These are phyloP conservation scores for Phlyctochytrium arcticum DNA, from an alignment of 192 early-diverging fungal species.

Conservation along the genomic window DNA sequence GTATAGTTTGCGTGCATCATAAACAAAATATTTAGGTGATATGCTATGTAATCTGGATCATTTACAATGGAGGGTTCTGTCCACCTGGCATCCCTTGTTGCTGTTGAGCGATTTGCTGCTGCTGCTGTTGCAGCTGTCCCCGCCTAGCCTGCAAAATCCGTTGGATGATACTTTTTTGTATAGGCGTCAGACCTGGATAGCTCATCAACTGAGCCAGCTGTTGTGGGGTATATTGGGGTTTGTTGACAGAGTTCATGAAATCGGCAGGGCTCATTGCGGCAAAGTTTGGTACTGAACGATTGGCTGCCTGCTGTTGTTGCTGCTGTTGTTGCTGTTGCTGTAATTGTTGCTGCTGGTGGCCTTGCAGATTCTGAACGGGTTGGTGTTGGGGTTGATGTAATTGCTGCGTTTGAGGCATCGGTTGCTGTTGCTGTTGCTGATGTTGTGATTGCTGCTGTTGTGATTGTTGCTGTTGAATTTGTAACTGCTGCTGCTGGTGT, in stretches of 20 bases:
- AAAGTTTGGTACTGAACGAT: neutral
- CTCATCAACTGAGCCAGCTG: slow-evolving; percentile 3
- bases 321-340: neutral
- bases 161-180: slow-evolving; percentile 9
- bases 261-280: neutral
- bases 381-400: neutral
- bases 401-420: neutral
- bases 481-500: slow-evolving; percentile 7
- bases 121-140: neutral
- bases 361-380: too few species aligned
- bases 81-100: too few species aligned
- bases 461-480: neutral
- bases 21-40: too few species aligned
- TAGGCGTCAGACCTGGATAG: neutral
- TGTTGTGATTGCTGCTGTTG: slow-evolving; percentile 8
- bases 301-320: neutral
- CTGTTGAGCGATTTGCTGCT: too few species aligned
- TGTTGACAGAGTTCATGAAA: neutral
- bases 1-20: too few species aligned
- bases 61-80: too few species aligned
- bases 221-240: neutral
- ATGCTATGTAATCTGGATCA: too few species aligned
- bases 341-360: slow-evolving; percentile 4
- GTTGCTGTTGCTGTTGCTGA: slow-evolving; percentile 1
- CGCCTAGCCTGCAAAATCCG: neutral